Base-by-base conservation (phyloP, 75 land plant genomes). In the Ceratopteris richardii region DNA sequence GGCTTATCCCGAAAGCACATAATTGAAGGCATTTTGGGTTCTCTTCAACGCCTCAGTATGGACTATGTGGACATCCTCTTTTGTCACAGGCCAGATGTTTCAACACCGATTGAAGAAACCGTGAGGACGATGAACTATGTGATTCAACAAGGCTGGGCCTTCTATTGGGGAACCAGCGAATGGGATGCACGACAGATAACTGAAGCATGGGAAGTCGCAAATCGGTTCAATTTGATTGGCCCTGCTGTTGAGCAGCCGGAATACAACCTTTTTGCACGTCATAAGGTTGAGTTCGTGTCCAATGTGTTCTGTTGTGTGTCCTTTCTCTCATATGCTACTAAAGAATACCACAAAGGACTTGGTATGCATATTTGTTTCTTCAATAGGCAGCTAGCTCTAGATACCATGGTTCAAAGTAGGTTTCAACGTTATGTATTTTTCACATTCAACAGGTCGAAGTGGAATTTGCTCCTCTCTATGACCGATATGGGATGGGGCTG, bases 111-210 rank as follows among this genome's bases (percentile, higher is more conserved):
- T 47, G 98, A 94, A 69, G 96, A 94, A 82, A 94, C 98, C 0
- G 98, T 94, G 25, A 65, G 98, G 42, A 96, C 96, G 6, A 90
- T 94, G 98, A 94, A 94, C 47, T 71, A 81, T 67, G 88, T 94
- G 36, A 94, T 94, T 42, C 91, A 94, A 44, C 67, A 86, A 21
- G 98, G 98, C 0, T 86, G 81, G 84, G 98, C 98, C 17, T 86
- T 81, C 60, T 94, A 94, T 36, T 94, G 98, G 98, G 98, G 98
- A 2, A 94, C 98, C 31, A 86, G 91, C 51, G 98, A 94, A 78
- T 94, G 98, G 98, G 72, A 79, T 16, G 83, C 91, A 5, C 85
- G 86, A 81, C 85, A 94, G 84, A 86, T 94, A 62, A 94, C 98
- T 11, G 96, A 94, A 73, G 98, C 98, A 17, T 89, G 87, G 90